Base-by-base conservation (phyloP, 805 yeast genomes). In the Candida chilensis region DNA sequence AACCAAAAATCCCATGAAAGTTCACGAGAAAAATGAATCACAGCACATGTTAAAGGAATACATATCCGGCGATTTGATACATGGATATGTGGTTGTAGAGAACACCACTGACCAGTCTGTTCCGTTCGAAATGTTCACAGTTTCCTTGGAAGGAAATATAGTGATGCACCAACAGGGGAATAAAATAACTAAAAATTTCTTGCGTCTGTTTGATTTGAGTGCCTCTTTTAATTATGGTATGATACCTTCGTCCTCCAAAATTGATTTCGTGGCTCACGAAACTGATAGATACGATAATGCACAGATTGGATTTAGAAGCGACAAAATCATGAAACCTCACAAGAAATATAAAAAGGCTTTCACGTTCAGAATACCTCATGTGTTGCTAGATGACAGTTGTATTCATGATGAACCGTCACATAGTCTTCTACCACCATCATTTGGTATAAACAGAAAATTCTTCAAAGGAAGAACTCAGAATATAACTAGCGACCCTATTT, bases 31-130 rank as follows among this genome's bases (percentile, higher is more conserved):
- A n/a, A n/a, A n/a, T n/a, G n/a, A n/a, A n/a, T n/a, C n/a, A n/a
- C n/a, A n/a, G n/a, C n/a, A n/a, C n/a, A n/a, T n/a, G n/a, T n/a
- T 69, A 16, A 60, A 62, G 34, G 83, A 76, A 45, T 80, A 70
- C 44, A 71, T 71, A 13, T 76, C 78, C 9, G 85, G 85, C n/a
- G 87, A 79, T 44, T 60, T 61, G 14, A 58, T 80, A 9, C 66
- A 71, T 42, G 90, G 90, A 0, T 72, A 66, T 40, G 52, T 68
- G 5, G 38, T 48, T 0, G 53, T 73, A 14, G 52, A 56, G 30
- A 74, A 74, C 40, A 52, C 41, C 5, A 48, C 70, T 2, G 31
- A 44, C 1, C 38, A 50, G 12, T 53, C 61, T 0, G 55, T 78
- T 14, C 67, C 69, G 2, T 80, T 78, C 43, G 80, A 78, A 40